Percentiles rank a stretch among this genome's conserved stretches.
phyloP scores from a whole-genome alignment of 768 basidiomycete genomes.

The Boletus rubescentipes region DNA sequence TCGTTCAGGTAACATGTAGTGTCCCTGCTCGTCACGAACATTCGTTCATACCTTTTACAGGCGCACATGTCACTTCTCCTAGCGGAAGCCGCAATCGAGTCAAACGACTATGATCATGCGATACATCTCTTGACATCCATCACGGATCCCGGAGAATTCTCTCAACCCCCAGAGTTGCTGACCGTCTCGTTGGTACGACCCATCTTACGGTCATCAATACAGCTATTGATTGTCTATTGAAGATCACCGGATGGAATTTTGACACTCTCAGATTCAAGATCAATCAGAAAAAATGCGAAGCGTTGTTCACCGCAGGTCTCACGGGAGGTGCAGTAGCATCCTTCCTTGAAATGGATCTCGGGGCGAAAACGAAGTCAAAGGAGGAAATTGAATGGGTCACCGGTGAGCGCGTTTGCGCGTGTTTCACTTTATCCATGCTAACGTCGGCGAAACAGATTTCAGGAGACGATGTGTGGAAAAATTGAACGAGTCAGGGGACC shows the following conservation, averaged over 20 bases:
- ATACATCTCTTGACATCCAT: slow-evolving; percentile 7
- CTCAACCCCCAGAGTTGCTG: slow-evolving; percentile 8
- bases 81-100: slow-evolving; percentile 11
- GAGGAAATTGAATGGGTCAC: slow-evolving; percentile 6
- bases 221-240: not conserved
- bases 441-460: slow-evolving; percentile 5
- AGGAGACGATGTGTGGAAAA: slow-evolving; percentile 6
- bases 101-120: slow-evolving; percentile 5
- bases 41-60: not conserved
- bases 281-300: slow-evolving; percentile 7
- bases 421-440: not conserved
- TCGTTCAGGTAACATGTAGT: slow-evolving; percentile 10
- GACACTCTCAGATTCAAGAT: slow-evolving; percentile 6
- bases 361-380: not conserved
- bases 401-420: not conserved
- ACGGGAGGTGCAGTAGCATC: not conserved
- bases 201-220: not conserved
- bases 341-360: not conserved
- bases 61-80: slow-evolving; percentile 12
- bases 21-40: not conserved
- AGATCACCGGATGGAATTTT: slow-evolving; percentile 21
- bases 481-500: slow-evolving; percentile 7
- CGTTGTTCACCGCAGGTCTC: slow-evolving; percentile 1
- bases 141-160: not conserved
- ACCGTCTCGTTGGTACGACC: slow-evolving; percentile 15